A percentile compares a stretch with the other conserved stretches of the same genome.
These are phyloP conservation scores for Trichoderma breve DNA, from an alignment of 2,329 filamentous ascomycete species.

Conservation along the genomic window DNA sequence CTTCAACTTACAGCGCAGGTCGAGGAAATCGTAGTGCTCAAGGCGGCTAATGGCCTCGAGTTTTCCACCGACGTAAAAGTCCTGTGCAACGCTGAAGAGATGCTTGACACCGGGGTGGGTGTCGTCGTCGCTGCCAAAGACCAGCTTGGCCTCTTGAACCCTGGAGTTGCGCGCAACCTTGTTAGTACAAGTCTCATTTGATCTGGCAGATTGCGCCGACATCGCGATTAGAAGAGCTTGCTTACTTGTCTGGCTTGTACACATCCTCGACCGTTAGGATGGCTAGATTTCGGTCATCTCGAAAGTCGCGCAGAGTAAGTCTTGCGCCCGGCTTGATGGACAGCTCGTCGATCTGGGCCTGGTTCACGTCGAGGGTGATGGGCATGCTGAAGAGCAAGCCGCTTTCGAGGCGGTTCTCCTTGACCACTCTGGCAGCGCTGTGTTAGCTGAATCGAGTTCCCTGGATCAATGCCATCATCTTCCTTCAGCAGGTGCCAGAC, in stretches of 20 bases:
- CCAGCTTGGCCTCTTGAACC: constrained; percentile 83
- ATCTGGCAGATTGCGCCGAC: background rate
- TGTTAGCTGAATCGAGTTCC: background rate
- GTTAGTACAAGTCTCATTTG: background rate
- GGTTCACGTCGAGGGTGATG: constrained; percentile 84
- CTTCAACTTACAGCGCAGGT: constrained; percentile 72
- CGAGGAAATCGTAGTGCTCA: constrained; percentile 99
- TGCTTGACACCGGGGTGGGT: constrained; percentile 92
- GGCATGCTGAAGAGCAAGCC: constrained; percentile 95
- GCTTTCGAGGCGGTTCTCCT: constrained; percentile 79
- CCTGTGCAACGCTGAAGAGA: constrained; percentile 74
- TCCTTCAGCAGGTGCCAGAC: constrained; percentile 24
- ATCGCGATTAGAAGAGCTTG: constrained; percentile 39
- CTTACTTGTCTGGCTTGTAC: constrained; percentile 92
- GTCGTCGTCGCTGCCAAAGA: constrained; percentile 88
- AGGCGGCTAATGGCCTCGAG: constrained; percentile 91
- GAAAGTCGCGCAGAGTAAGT: constrained; percentile 88
- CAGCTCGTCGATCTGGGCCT: constrained; percentile 70
- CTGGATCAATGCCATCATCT: background rate
- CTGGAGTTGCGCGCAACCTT: constrained; percentile 43
- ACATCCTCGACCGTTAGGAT: constrained; percentile 95
- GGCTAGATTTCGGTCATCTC: constrained; percentile 92
- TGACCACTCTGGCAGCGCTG: constrained; percentile 68
- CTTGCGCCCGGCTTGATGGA: constrained; percentile 77
- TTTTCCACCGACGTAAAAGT: constrained; percentile 95